Evolutionary conservation across 306 rosid genomes (phyloP).

Genomic region (Cicer arietinum): DNA sequence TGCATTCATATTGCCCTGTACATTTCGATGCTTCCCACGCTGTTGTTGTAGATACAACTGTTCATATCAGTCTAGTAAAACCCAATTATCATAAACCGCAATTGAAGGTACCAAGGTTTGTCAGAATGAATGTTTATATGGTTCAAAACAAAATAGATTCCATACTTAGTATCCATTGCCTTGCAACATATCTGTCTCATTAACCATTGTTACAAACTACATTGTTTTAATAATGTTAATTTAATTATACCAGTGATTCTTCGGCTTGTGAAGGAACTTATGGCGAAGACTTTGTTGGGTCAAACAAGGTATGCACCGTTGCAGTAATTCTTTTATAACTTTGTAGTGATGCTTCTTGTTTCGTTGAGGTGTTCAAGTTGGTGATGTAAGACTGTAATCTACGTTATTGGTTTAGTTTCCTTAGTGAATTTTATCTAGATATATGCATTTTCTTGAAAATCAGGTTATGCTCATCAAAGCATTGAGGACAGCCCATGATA

Average conservation of each 20-base stretch:
- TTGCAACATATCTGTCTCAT: no score
- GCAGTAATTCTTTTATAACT: conserved; percentile 10
- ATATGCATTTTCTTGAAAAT: conserved; percentile 35
- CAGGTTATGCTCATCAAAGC: conserved; percentile 72
- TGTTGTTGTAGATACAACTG: conserved; percentile 79
- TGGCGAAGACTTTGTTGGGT: conserved; percentile 54
- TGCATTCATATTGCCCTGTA: conserved; percentile 92
- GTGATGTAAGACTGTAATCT: neutral
- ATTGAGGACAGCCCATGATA: conserved; percentile 71
- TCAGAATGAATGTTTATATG: conserved; percentile 17
- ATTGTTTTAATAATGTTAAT: conserved; percentile 38
- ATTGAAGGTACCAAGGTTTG: conserved; percentile 83
- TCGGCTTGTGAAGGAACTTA: conserved; percentile 52
- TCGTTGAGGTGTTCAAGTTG: conserved; percentile 2
- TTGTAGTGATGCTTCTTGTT: conserved; percentile 17
- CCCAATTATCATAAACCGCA: conserved; percentile 54
- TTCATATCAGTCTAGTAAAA: conserved; percentile 79
- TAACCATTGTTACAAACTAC: neutral
- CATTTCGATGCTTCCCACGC: conserved; percentile 89
- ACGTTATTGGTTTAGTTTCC: no score
- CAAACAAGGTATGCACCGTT: conserved; percentile 64
- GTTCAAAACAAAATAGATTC: no score
- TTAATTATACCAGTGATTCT: conserved; percentile 62
- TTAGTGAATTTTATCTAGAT: no score
- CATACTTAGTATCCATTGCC: no score